Base-by-base conservation (phyloP, 2,329 filamentous ascomycete genomes). In the Penicillium vulpinum region DNA sequence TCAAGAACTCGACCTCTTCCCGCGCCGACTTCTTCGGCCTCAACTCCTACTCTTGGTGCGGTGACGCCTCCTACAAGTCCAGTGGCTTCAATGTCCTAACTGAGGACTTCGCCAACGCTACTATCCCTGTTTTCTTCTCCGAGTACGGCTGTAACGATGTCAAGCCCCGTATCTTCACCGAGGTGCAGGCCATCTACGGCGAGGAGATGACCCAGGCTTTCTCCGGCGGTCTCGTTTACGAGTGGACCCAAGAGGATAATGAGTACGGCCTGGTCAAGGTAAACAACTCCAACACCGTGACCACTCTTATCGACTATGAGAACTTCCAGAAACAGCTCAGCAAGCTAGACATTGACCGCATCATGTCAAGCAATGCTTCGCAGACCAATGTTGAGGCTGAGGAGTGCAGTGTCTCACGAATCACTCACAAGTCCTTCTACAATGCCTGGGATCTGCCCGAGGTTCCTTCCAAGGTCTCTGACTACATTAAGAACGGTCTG, bases 401-500 rank as follows among this genome's bases (percentile, higher is more conserved):
- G 33, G 79, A 75, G 55, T 97, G 93, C 80, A 78, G 77, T 61
- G 58, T 80, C 31, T 82, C 79, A 58, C 80, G 96, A 52, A 92
- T 97, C 76, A 82, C 80, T 62, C 77, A 82, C 58, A 60, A 65
- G 33, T 83, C 81, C 60, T 96, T 96, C 80, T 84, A 83, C 75
- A 87, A 78, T 73, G 88, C 91, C 80, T 97, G 96, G 78, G 88
- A 87, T 44, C 79, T 96, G 56, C 92, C 89, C 46, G 76, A 69
- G 4, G 80, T 85, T 6, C 91, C 91, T 13, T 79, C 83, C 4
- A 89, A 87, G 62, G 87, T 86, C 38, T 80, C 87, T 59, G 80
- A 83, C 44, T 81, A 96, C 68, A 93, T 97, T 70, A 80, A 90
- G 63, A 85, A 88, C 47, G 92, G 93, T 60, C 84, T 96, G 58